Evolutionary conservation across 1,139 yeast genomes (phyloP).

Genomic region (Tardiomyces digboiensis): DNA sequence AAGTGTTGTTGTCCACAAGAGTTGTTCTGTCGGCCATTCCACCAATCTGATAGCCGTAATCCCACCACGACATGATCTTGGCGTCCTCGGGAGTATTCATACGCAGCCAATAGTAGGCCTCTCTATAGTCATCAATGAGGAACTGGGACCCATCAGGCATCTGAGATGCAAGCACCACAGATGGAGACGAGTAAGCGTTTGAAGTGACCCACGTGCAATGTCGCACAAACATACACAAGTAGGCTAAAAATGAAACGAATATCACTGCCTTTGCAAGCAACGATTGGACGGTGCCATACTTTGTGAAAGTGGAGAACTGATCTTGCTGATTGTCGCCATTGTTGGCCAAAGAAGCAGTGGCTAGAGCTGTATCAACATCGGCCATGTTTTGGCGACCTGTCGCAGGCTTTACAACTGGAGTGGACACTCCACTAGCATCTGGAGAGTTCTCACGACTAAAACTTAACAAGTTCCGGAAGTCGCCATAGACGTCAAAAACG

Average conservation of each 20-base stretch:
- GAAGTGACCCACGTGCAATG: constrained; percentile 99
- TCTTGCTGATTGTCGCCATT: not conserved
- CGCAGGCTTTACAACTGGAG: not conserved
- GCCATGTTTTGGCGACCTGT: not conserved
- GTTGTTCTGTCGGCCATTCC: constrained; percentile 99
- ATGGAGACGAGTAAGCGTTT: constrained; percentile 94
- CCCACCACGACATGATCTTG: constrained; percentile 99
- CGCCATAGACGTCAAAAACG: constrained; percentile 62
- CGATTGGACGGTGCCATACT: constrained; percentile 20
- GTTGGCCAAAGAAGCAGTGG: constrained; percentile 54
- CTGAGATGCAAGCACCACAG: constrained; percentile 85
- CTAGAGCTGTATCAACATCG: constrained; percentile 58
- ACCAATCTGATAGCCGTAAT: constrained; percentile 98
- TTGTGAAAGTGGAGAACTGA: constrained; percentile 9
- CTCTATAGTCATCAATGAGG: constrained; percentile 95
- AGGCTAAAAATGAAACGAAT: constrained; percentile 58
- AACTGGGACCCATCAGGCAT: constrained; percentile 79
- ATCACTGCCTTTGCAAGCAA: constrained; percentile 53
- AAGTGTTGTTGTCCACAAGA: constrained; percentile 95
- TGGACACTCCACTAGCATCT: not conserved
- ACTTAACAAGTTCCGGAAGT: not conserved
- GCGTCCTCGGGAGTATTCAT: constrained; percentile 98
- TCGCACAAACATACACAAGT: constrained; percentile 73
- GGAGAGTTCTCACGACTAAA: not conserved
- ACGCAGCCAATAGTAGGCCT: constrained; percentile 98